Evolutionary conservation across 306 rosid species (phyloP), one percentile per base, ranked within the genome.

Genomic region (Trifolium dubium): DNA sequence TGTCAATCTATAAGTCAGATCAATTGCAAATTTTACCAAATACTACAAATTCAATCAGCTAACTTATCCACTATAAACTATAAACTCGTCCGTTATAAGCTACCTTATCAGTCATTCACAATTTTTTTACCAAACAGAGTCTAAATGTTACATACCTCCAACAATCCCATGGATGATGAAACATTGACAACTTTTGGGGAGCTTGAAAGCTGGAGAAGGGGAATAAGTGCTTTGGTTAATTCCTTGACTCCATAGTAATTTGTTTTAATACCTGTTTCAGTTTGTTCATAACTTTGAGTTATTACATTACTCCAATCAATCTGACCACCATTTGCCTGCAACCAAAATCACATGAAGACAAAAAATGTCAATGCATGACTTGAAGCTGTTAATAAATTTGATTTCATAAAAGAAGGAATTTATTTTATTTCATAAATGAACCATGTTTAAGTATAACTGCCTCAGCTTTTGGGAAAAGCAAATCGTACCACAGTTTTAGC

Each of bases 101-200:
- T 23, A 23, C 1, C 1, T 1, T 23, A 23, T 23, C 23, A 23
- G 23, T 1, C 23, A 23, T 23, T 1, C 1, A 1, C 23, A 0
- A 23, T 23, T 23, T 23, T 23, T 23, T 23, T 23, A 23, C 23
- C 0, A 23, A 23, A 23, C 23, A 23, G 23, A 23, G 23, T 1
- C 23, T 23, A 23, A 23, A 1, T 23, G 13, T 41, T 29, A 35
- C 69, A 46, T 87, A 82, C 84, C 80, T 71, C 15, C 23, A 60
- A 7, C 18, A 0, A 55, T n/a, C 87, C 91, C n/a, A 17, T 0
- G 39, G 29, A 5, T 13, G 89, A 73, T 3, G 89, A 74, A 76
- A 88, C 85, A 63, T 77, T 86, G 12, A 90, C 88, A 79, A 88
- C 81, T 69, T 58, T 86, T 43, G 91, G 93, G 5, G 93, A 85